A percentile compares a stretch with the other conserved stretches of the same genome.
phyloP scores from a whole-genome alignment of 2,329 filamentous ascomycete genomes.

The Tolypocladium endophyticum region DNA sequence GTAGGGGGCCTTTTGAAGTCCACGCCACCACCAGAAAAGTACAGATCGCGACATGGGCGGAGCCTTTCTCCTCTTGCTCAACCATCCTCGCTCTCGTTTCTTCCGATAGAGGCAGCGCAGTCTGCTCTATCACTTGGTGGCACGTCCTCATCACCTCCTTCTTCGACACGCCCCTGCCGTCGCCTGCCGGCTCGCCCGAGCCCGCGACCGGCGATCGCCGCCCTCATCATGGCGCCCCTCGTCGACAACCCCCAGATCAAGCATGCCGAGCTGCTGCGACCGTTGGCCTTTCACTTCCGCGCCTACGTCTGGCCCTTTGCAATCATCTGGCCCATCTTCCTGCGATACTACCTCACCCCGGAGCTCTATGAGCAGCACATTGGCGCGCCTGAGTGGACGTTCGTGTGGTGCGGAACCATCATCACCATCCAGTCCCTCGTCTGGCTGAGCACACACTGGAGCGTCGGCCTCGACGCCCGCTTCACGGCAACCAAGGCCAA shows the following conservation, averaged over 20 bases:
- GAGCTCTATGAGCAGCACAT: conserved; percentile 88
- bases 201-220: background rate
- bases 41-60: background rate
- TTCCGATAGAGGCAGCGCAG: background rate
- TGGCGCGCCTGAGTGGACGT: conserved; percentile 92
- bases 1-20: background rate
- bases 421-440: conserved; percentile 77
- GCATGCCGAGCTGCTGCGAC: conserved; percentile 78
- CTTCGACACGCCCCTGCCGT: background rate
- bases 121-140: background rate
- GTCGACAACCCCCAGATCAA: conserved; percentile 88
- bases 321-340: conserved; percentile 84
- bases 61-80: background rate
- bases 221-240: conserved; percentile 56
- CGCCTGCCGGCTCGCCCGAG: background rate
- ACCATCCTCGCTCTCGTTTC: background rate
- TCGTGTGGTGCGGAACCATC: conserved; percentile 85
- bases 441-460: conserved; percentile 98
- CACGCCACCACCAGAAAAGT: background rate
- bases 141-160: background rate
- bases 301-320: conserved; percentile 89
- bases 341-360: conserved; percentile 73
- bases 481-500: conserved; percentile 70
- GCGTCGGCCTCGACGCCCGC: conserved; percentile 69
- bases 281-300: conserved; percentile 70